Percentiles rank a stretch among this genome's conserved stretches.
Conservation (phyloP, 1,284 basidiomycete species). For the Farysia itapuensis region DNA sequence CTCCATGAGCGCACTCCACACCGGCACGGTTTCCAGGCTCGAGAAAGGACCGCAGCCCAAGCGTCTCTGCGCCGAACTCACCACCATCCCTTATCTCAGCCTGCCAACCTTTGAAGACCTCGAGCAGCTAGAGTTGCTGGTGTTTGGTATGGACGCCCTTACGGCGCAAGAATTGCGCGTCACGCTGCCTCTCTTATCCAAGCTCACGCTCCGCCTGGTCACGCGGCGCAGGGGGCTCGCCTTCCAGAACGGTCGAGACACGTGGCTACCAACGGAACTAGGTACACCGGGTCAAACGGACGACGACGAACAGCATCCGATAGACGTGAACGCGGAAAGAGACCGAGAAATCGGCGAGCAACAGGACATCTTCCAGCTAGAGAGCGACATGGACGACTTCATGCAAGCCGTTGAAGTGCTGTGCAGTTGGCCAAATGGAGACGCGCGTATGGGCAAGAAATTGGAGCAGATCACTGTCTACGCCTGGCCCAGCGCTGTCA, state of each 20-base stretch:
- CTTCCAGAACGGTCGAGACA: conserved; percentile 11
- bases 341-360: neutral
- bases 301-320: neutral
- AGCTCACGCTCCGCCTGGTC: conserved; percentile 35
- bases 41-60: conserved; percentile 34
- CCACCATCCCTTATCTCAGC: conserved; percentile 36
- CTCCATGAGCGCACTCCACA: conserved; percentile 34
- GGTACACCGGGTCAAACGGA: conserved; percentile 11
- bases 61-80: conserved; percentile 38
- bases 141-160: conserved; percentile 36
- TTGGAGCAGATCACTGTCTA: conserved; percentile 21
- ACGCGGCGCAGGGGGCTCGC: conserved; percentile 15
- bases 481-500: conserved; percentile 27
- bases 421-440: conserved; percentile 15
- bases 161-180: conserved; percentile 29
- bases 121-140: conserved; percentile 34
- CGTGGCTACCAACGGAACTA: conserved; percentile 17
- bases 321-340: too few species aligned
- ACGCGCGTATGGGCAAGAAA: conserved; percentile 7
- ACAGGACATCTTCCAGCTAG: conserved; percentile 14
- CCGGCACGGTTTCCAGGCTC: conserved; percentile 16
- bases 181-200: conserved; percentile 23
- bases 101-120: conserved; percentile 42
- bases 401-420: conserved; percentile 20
- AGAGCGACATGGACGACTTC: conserved; percentile 30